Base-by-base conservation (phyloP, 2,329 filamentous ascomycete genomes). In the Penicillium brevicompactum region DNA sequence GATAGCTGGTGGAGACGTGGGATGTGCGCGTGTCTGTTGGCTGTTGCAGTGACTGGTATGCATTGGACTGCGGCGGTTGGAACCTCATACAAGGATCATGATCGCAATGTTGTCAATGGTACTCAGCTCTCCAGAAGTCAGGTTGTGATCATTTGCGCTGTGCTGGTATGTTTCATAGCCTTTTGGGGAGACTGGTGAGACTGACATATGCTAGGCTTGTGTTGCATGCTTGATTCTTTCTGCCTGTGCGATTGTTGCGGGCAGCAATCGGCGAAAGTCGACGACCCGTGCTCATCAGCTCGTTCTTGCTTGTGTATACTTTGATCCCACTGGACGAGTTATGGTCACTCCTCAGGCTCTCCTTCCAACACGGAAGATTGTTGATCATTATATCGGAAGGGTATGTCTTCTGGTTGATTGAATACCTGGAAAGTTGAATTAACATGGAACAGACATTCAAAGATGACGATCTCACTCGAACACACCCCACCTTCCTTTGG, bases 401-500 rank as follows among this genome's bases (percentile, higher is more conserved):
- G 84, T 85, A 66, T 56, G 74, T 63, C 34, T 27, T 6, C 5
- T 7, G 8, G 6, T 5, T 21, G 14, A 27, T 24, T 38, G 10
- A 21, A 27, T 38, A n/a, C 24, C 44, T 46, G 31, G 48, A 46
- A 13, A 14, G 13, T 13, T 42, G 30, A 30, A 46, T 45, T 55
- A 70, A 65, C 44, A 4, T 34, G 73, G 61, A 52, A 5, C 48
- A 77, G 74, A 77, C 71, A 7, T 86, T 84, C 27, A 84, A 87
- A 50, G 85, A 87, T 56, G 90, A 95, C 57, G 84, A 87, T 13
- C 92, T 96, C 66, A 86, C 86, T 53, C 86, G 86, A 22, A 84
- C 85, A 0, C 91, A 96, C 68, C 85, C 89, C 0, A 85, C 92
- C 1, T 96, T 94, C 72, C 85, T 92, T 47, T 96, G 92, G 92